phyloP scores from a whole-genome alignment of 2,329 filamentous ascomycete genomes.

The Trichoderma oligosporum region DNA sequence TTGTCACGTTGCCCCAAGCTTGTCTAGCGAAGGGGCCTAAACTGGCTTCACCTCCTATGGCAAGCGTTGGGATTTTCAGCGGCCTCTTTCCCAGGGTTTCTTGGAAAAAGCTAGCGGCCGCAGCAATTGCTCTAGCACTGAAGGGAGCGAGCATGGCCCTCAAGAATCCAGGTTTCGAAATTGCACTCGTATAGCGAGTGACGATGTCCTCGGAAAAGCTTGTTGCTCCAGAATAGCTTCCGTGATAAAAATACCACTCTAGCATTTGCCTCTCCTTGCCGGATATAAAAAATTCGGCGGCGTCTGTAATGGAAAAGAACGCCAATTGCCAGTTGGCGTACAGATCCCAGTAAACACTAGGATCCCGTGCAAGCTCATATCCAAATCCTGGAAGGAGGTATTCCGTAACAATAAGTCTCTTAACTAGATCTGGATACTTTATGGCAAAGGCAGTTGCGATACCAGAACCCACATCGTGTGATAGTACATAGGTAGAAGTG shows the following conservation, averaged over 20 bases:
- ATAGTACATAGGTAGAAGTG: conserved; percentile 40
- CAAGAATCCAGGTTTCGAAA: conserved; percentile 44
- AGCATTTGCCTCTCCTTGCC: conserved; percentile 42
- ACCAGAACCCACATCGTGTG: conserved; percentile 45
- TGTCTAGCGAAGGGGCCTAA: conserved; percentile 18
- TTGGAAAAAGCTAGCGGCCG: conserved; percentile 38
- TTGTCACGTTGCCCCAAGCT: neutral
- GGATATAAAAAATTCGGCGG: conserved; percentile 44
- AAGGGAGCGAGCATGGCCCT: conserved; percentile 40
- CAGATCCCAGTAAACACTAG: conserved; percentile 36
- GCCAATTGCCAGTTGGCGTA: conserved; percentile 42
- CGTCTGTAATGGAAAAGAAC: conserved; percentile 45
- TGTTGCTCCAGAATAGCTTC: conserved; percentile 38
- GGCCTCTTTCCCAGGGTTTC: conserved; percentile 23
- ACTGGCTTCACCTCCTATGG: conserved; percentile 30
- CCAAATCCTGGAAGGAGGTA: conserved; percentile 42
- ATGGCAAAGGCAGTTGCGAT: conserved; percentile 39
- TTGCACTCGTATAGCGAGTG: conserved; percentile 36
- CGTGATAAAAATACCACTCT: conserved; percentile 46
- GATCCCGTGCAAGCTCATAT: conserved; percentile 33
- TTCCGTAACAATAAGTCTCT: conserved; percentile 37
- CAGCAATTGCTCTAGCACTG: conserved; percentile 28
- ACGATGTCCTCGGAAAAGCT: conserved; percentile 38
- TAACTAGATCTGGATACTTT: conserved; percentile 35
- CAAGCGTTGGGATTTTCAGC: conserved; percentile 24